These are phyloP conservation scores for Alternaria arbusti DNA, from an alignment of 2,329 filamentous ascomycete genomes.

Conservation along the genomic window DNA sequence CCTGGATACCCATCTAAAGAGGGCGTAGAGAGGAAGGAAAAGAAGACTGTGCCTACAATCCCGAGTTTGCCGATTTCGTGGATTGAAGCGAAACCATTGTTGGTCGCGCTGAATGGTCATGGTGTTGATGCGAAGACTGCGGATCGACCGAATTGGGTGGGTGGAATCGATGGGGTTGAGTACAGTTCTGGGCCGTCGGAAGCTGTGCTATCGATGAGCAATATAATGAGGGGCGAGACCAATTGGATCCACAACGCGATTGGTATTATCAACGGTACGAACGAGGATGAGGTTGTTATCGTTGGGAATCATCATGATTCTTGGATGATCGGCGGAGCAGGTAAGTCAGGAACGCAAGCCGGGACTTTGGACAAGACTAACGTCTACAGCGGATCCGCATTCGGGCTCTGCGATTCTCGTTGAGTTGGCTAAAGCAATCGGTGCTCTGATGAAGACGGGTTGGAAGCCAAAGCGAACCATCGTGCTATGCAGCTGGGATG, in stretches of 20 bases:
- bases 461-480: constrained; percentile 53
- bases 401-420: constrained; percentile 57
- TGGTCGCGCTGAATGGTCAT: constrained; percentile 81
- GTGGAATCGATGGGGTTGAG: constrained; percentile 34
- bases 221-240: constrained; percentile 78
- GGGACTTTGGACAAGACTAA: background rate
- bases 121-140: constrained; percentile 63
- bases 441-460: constrained; percentile 54
- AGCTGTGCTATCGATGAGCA: constrained; percentile 54
- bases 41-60: constrained; percentile 69
- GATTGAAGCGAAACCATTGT: constrained; percentile 77
- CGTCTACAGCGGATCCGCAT: constrained; percentile 55
- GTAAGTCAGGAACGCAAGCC: background rate
- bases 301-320: constrained; percentile 62
- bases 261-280: constrained; percentile 70
- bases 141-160: constrained; percentile 45
- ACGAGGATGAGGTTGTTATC: constrained; percentile 61
- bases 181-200: constrained; percentile 54
- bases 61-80: constrained; percentile 89
- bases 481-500: constrained; percentile 52
- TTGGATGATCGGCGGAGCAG: constrained; percentile 60
- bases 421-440: constrained; percentile 58
- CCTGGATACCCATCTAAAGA: constrained; percentile 80
- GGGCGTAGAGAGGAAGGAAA: constrained; percentile 72
- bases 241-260: constrained; percentile 79